Conservation (phyloP, 2,329 filamentous ascomycete species). For the Helotiales sp. region DNA sequence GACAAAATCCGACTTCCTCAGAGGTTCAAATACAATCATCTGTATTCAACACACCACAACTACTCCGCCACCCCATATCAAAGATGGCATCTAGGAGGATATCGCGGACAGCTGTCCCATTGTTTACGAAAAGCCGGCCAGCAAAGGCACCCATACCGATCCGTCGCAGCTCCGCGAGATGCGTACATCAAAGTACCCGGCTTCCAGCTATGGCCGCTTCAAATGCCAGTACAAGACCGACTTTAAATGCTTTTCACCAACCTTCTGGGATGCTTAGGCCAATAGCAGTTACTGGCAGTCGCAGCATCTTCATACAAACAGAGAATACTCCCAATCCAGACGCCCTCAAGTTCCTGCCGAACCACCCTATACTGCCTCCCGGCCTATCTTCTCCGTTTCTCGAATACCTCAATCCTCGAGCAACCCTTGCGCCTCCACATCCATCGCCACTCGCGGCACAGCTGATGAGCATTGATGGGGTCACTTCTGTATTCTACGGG, state of each 20-base stretch:
- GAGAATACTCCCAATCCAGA: conserved; percentile 94
- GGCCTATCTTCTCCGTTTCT: conserved; percentile 76
- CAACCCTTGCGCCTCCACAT: conserved; percentile 85
- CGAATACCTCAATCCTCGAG: conserved; percentile 88
- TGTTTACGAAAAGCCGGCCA: conserved; percentile 35
- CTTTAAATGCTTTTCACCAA: conserved; percentile 48
- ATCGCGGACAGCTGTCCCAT: conserved; percentile 28
- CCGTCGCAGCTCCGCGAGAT: conserved; percentile 44
- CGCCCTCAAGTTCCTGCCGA: conserved; percentile 94
- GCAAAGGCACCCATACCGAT: conserved; percentile 40
- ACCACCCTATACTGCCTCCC: conserved; percentile 81
- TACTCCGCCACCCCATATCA: background rate
- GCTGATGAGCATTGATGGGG: conserved; percentile 90
- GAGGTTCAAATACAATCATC: background rate
- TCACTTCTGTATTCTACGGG: conserved; percentile 94
- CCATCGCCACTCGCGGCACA: conserved; percentile 90
- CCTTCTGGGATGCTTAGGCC: conserved; percentile 48
- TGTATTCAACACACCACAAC: background rate
- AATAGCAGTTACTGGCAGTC: conserved; percentile 49
- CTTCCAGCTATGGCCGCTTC: conserved; percentile 54
- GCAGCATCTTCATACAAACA: conserved; percentile 97
- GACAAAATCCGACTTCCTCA: conserved; percentile 16
- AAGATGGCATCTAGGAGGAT: conserved; percentile 37
- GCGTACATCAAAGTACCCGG: conserved; percentile 50
- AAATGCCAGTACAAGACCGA: conserved; percentile 51